Base-by-base conservation (phyloP, 23 red algal species). In the Pyropia yezoensis region DNA sequence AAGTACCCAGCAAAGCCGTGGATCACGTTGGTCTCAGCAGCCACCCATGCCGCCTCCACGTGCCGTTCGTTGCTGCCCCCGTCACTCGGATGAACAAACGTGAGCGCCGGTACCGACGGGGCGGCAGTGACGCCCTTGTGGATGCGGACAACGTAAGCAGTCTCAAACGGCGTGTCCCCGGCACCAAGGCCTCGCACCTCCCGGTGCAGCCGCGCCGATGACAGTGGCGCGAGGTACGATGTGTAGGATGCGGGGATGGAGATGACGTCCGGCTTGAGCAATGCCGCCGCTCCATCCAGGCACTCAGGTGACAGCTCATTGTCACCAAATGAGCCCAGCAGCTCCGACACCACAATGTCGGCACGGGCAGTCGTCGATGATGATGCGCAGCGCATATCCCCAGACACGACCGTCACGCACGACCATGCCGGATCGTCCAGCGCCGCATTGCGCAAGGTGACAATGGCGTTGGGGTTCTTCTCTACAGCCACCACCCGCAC, bases 1-100 rank as follows among this genome's bases (percentile, higher is more conserved):
- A 95, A 95, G 59, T 81, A 95, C 18, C 89, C 89, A 3, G 82
- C 89, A 85, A 95, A 95, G 50, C 89, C 89, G 71, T 95, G 89
- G 52, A 95, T 52, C 16, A 85, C 34, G 19, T 87, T 80, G 34
- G 80, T 76, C 65, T 87, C 89, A 32, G 70, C 34, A 29, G 83
- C 65, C 52, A 39, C 47, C 52, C 83, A 95, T 59, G 82, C 57
- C 5, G 83, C 18, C 19, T 74, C 73, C 14, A 22, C 39, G 58
- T 79, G 69, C 18, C 75, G 57, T 17, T 76, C 75, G 70, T 85
- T 80, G 63, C 63, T 66, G 63, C 20, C 55, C 63, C 18, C 18
- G 67, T 77, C 78, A 59, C 73, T 78, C 0, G 78, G 88, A 69
- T 85, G 89, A 27, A 69, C 56, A 47, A 95, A 95, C 19, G 56